Evolutionary conservation across 177 flowering plant genomes (phyloP).

Genomic region (Telopea speciosissima): DNA sequence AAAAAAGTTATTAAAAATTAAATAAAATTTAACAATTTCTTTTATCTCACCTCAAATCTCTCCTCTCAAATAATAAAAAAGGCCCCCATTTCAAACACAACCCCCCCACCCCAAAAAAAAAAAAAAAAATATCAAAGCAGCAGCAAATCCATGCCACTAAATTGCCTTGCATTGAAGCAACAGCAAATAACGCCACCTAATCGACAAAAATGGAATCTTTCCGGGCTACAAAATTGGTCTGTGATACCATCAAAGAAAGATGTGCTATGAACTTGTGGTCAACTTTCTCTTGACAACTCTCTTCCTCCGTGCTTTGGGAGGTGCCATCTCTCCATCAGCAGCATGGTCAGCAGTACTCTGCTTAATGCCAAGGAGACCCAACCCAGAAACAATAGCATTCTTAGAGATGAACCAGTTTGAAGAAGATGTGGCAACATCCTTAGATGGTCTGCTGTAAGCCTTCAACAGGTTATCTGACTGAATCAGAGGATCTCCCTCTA

Average conservation of each 20-base stretch:
- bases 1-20: too few species aligned
- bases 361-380: constrained; percentile 76
- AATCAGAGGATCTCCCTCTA: constrained; percentile 74
- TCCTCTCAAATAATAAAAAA: too few species aligned
- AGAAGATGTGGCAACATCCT: constrained; percentile 30
- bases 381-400: constrained; percentile 70
- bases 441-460: constrained; percentile 64
- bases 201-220: neutral
- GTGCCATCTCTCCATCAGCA: constrained; percentile 35
- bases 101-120: too few species aligned
- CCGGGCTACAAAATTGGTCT: constrained; percentile 17
- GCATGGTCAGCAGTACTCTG: constrained; percentile 36
- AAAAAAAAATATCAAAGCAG: too few species aligned
- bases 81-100: too few species aligned
- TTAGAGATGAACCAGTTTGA: constrained; percentile 88
- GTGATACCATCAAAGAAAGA: neutral
- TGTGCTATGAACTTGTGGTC: constrained; percentile 27
- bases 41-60: too few species aligned
- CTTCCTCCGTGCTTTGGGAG: constrained; percentile 75
- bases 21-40: too few species aligned
- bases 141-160: too few species aligned
- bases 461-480: constrained; percentile 60
- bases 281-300: constrained; percentile 74
- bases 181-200: too few species aligned
- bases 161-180: too few species aligned